Evolutionary conservation across 805 yeast genomes (phyloP).

Genomic region (Suhomyces vadensis): DNA sequence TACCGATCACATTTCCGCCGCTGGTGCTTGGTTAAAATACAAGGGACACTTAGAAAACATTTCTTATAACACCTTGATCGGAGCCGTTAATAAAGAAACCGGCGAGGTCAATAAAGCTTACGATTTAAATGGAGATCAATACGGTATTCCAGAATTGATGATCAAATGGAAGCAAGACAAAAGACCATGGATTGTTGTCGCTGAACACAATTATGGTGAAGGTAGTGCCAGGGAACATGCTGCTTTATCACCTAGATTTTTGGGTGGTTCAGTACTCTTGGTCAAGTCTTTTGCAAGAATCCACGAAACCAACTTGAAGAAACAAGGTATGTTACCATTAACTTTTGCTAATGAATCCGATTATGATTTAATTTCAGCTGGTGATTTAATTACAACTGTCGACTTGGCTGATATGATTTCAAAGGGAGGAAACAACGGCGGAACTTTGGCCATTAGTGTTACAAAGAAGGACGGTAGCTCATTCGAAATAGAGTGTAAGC

Average conservation of each 20-base stretch:
- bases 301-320: constrained; percentile 96
- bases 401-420: constrained; percentile 74
- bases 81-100: constrained; percentile 95
- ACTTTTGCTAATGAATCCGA: constrained; percentile 89
- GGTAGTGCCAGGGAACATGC: constrained; percentile 99
- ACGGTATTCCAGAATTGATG: constrained; percentile 94
- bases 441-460: constrained; percentile 67
- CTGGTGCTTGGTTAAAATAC: constrained; percentile 98
- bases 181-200: constrained; percentile 92
- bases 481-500: constrained; percentile 75
- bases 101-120: constrained; percentile 92
- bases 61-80: constrained; percentile 91
- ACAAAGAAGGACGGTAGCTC: constrained; percentile 72
- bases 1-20: constrained; percentile 97
- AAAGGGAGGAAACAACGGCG: constrained; percentile 87
- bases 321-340: constrained; percentile 96
- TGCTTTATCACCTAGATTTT: constrained; percentile 90
- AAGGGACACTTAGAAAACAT: constrained; percentile 97
- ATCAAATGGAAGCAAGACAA: constrained; percentile 86
- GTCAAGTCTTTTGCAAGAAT: constrained; percentile 97
- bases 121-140: constrained; percentile 76
- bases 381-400: constrained; percentile 76
- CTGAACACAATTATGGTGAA: constrained; percentile 99
- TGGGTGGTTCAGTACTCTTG: constrained; percentile 85
- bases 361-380: constrained; percentile 75